These are phyloP conservation scores for Heterotrichella gracilis DNA, from an alignment of 352 stramenopile genomes.

Conservation along the genomic window DNA sequence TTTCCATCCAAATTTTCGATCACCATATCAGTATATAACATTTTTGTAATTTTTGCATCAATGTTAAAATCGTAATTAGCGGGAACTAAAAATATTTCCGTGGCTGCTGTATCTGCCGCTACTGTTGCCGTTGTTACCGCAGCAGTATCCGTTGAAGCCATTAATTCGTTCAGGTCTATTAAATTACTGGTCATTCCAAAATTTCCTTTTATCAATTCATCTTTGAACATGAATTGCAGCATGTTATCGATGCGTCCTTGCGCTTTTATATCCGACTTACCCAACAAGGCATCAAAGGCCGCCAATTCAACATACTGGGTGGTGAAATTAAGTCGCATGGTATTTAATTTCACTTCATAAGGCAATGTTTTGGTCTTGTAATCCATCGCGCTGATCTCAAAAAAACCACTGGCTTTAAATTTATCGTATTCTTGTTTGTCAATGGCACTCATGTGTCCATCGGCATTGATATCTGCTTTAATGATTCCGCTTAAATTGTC, in stretches of 20 bases:
- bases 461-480: neutral
- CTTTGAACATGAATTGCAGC: neutral
- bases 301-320: neutral
- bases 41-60: neutral
- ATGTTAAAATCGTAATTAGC: neutral
- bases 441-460: neutral
- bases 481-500: neutral
- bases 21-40: neutral
- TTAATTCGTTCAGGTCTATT: neutral
- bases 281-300: neutral
- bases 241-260: neutral
- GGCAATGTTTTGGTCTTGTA: neutral
- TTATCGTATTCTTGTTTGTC: neutral
- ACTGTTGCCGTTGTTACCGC: neutral
- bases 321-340: neutral
- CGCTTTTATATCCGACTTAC: neutral
- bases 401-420: neutral
- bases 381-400: neutral
- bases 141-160: neutral
- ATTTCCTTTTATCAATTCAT: neutral
- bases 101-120: neutral
- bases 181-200: neutral
- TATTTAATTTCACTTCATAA: neutral
- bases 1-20: neutral
- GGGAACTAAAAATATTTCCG: neutral